These are phyloP conservation scores for Amylostereum areolatum DNA, from an alignment of 1,284 basidiomycete species.

Conservation along the genomic window DNA sequence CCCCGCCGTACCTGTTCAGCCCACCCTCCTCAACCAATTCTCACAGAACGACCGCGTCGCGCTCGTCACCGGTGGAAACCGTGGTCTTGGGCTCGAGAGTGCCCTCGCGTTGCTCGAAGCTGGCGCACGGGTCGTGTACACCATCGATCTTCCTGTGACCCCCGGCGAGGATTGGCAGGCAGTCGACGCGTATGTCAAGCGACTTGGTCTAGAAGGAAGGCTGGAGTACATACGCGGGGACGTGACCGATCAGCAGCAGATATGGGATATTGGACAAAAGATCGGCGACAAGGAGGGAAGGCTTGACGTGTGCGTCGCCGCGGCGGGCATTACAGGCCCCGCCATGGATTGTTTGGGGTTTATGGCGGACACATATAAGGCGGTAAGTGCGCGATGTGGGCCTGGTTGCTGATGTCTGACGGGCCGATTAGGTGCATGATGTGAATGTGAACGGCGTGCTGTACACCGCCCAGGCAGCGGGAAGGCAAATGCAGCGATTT, in stretches of 20 bases:
- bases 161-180: slow-evolving; percentile 66
- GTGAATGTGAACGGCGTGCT: slow-evolving; percentile 75
- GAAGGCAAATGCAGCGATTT: slow-evolving; percentile 65
- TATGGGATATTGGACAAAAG: slow-evolving; percentile 51
- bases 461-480: slow-evolving; percentile 73
- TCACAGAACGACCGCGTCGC: slow-evolving; percentile 66
- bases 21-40: slow-evolving; percentile 54
- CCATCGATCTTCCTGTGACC: slow-evolving; percentile 61
- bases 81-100: slow-evolving; percentile 81
- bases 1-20: slow-evolving; percentile 22
- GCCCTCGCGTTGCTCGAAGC: slow-evolving; percentile 73
- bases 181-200: slow-evolving; percentile 47
- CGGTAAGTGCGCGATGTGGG: slow-evolving; percentile 33
- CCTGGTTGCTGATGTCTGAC: neutral
- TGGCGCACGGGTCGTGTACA: slow-evolving; percentile 72
- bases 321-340: slow-evolving; percentile 69
- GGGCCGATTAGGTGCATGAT: slow-evolving; percentile 47
- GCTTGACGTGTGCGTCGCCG: slow-evolving; percentile 71
- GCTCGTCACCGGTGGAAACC: slow-evolving; percentile 73
- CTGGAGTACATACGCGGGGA: slow-evolving; percentile 65
- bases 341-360: slow-evolving; percentile 66
- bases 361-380: slow-evolving; percentile 62
- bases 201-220: slow-evolving; percentile 33
- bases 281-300: slow-evolving; percentile 60
- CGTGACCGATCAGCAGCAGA: slow-evolving; percentile 51